Evolutionary conservation across 208 protist genomes (phyloP).

Genomic region (Leishmania martiniquensis): DNA sequence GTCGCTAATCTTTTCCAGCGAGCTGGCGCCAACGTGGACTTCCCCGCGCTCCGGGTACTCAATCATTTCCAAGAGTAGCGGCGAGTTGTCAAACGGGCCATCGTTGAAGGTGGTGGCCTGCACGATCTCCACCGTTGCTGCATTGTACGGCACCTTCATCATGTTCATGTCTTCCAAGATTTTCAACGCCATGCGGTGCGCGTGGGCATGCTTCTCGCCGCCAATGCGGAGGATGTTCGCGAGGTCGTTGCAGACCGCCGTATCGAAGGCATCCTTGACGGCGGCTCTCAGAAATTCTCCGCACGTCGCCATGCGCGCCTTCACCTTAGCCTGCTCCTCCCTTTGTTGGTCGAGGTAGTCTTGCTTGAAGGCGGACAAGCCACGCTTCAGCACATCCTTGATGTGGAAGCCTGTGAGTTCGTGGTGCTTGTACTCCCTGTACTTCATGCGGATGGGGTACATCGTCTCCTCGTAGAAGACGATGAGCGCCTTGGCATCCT

Average conservation of each 20-base stretch:
- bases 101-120: slow-evolving; percentile 78
- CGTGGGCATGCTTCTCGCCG: slow-evolving; percentile 72
- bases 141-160: slow-evolving; percentile 76
- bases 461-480: slow-evolving; percentile 87
- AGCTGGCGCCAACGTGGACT: slow-evolving; percentile 54
- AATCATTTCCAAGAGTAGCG: slow-evolving; percentile 85
- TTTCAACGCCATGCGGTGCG: slow-evolving; percentile 71
- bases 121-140: slow-evolving; percentile 70
- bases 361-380: slow-evolving; percentile 87
- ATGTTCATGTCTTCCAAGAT: slow-evolving; percentile 91
- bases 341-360: slow-evolving; percentile 88
- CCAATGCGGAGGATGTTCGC: slow-evolving; percentile 88
- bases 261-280: slow-evolving; percentile 70
- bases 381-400: slow-evolving; percentile 91
- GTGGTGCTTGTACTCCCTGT: slow-evolving; percentile 56
- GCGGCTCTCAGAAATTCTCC: slow-evolving; percentile 54
- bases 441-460: slow-evolving; percentile 65
- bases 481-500: slow-evolving; percentile 51
- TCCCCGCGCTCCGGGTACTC: slow-evolving; percentile 92
- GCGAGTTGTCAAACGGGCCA: slow-evolving; percentile 84
- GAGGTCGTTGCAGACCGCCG: slow-evolving; percentile 85
- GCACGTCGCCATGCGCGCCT: slow-evolving; percentile 75
- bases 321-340: slow-evolving; percentile 58
- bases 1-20: slow-evolving; percentile 68
- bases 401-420: slow-evolving; percentile 85